Evolutionary conservation across 2,329 filamentous ascomycete species (phyloP), one percentile per base, ranked within the genome.

Genomic region (Cladosporium halotolerans): DNA sequence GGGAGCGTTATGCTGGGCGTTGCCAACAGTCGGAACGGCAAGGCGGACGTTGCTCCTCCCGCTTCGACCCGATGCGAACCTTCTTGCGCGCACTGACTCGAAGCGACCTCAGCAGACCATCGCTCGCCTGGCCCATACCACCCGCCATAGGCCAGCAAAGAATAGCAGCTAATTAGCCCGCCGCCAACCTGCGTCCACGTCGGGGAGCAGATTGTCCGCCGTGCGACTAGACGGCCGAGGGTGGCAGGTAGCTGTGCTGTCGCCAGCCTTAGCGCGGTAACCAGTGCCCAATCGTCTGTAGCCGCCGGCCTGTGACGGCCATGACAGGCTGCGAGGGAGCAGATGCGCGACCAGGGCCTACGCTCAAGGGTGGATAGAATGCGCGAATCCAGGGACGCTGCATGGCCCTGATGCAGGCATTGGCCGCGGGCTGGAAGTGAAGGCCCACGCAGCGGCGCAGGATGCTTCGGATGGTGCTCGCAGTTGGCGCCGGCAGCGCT

Each of bases 401-500:
- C 36, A 18, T 18, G 41, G 39, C 49, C 57, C 52, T 48, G 43
- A 16, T 10, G 19, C 39, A 38, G n/a, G 42, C 57, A 60, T 59
- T 60, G 57, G 57, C 38, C 31, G 50, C 48, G 50, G 28, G 47
- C 52, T 52, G 41, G 46, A 52, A 36, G 51, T 56, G 46, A 52
- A 38, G 36, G 41, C 50, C 53, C 55, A 50, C 54, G 46, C 52
- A 44, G 55, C 31, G 39, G 53, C 42, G 48, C 46, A 53, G 34
- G 45, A 39, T 55, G 50, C 23, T 36, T 31, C 42, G 40, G 32
- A 31, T 23, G 43, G 46, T 19, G 42, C 41, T 56, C 58, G 55
- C 52, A 54, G 52, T 63, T 61, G 60, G 62, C 63, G 62, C 60
- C 62, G 55, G 55, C 40, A 46, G 36, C 43, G 54, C 43, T 40